Evolutionary conservation across 495 filamentous ascomycete genomes (phyloP), one percentile per base, ranked within the genome.

Genomic region (Neurospora africana): DNA sequence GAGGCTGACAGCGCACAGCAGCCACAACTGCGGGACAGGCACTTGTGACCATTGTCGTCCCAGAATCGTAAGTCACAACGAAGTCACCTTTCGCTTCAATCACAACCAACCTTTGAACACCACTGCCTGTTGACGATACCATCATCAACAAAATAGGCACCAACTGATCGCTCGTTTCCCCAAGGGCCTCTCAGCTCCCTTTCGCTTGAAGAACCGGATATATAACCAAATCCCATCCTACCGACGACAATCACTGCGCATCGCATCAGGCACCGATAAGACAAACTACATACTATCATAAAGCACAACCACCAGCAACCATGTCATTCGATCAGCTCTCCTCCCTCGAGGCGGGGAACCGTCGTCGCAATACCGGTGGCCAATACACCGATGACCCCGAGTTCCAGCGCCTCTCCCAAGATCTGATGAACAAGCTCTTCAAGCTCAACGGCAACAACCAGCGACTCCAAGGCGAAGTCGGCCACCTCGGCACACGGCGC

Each of bases 241-340:
- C 27, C 53, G 15, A 61, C 53, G 53, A 61, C 53, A 65, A 33
- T 65, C 53, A 33, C 53, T 65, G 15, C 53, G 30, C 27, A 35
- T 8, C 27, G 13, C 53, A 65, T 35, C 53, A 65, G 53, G 53
- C 53, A 65, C 53, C 53, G 53, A 65, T 65, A 65, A 65, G 53
- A 33, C 53, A 10, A 13, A 15, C 21, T 13, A 13, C 21, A 9
- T 23, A 23, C 44, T 13, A 58, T 58, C 47, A 27, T 15, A 6
- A 27, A 61, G 5, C 47, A 61, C 23, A 17, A 33, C 27, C 27
- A 65, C 13, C 53, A 65, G 23, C 58, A 21, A 65, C 72, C 38
- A 98, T 98, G 95, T 97, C 95, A 47, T 98, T 96, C 82, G 91
- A 97, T 81, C 92, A 91, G 72, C 86, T 95, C 75, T 90, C 89